Evolutionary conservation across 805 yeast genomes (phyloP), one percentile per base, ranked within the genome.

Genomic region (Candida sithepensis): DNA sequence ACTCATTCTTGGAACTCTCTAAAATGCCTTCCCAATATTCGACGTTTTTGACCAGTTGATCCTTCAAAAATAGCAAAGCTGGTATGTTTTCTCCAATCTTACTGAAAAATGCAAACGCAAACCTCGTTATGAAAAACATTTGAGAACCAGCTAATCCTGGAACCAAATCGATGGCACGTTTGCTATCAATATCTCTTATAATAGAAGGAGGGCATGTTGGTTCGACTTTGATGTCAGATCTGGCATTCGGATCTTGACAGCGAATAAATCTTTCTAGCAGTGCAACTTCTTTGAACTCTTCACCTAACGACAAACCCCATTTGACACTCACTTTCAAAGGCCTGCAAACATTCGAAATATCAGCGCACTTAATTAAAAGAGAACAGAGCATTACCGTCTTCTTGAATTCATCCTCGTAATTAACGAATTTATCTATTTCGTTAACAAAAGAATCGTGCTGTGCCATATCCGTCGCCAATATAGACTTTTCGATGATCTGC

Each of bases 391-490:
- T 73, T 48, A 54, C 46, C 13, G 61, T 49, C 24, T 57, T 45
- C 30, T 56, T 50, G 58, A 64, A 45, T 50, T 61, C 47, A 53
- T 66, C 53, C 40, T 54, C 47, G 42, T 53, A 39, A 9, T 40
- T 52, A 32, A 46, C 59, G 14, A 70, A 60, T 36, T 65, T 60
- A 36, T 69, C 69, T 56, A 90, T 71, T 56, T 77, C 71, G 32
- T 72, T 70, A 49, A 85, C 80, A 65, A 85, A 90, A 40, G 75
- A 82, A 54, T 79, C 80, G 71, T 94, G 99, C 58, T 79, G 77
- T 0, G 91, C 92, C 97, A 94, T 91, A 68, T 94, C 98, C 0
- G 99, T 94, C 8, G 94, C 88, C 40, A 82, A 58, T n/a, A 87
- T 82, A 12, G 65, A 47, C 21, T 54, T 50, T 43, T 28, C 13